phyloP scores from a whole-genome alignment of 2,329 filamentous ascomycete species.

The Neophaeococcomyces mojaviensis region DNA sequence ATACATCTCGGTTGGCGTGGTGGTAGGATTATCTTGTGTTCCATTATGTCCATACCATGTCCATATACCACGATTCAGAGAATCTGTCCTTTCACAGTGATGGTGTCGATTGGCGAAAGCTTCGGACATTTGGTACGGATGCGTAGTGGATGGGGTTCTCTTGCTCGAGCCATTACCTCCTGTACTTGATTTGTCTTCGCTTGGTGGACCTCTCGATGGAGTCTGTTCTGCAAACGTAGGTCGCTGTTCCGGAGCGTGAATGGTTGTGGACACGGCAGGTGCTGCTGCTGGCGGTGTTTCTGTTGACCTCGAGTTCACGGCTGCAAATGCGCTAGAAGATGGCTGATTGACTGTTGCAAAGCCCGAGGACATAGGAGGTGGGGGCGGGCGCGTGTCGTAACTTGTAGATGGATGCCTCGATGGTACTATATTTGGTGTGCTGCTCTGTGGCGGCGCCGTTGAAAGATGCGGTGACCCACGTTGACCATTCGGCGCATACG shows the following conservation, averaged over 20 bases:
- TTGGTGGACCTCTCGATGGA: conserved; percentile 2
- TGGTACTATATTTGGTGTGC: conserved; percentile 9
- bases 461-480: conserved; percentile 14
- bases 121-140: conserved; percentile 24
- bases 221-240: conserved; percentile 8
- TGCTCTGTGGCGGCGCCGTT: conserved; percentile 11
- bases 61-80: conserved; percentile 23
- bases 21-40: conserved; percentile 19
- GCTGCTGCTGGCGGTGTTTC: conserved; percentile 12
- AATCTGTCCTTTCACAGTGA: conserved; percentile 23
- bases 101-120: conserved; percentile 24
- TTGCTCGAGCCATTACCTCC: conserved; percentile 10
- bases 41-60: conserved; percentile 21
- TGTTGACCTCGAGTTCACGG: conserved; percentile 18
- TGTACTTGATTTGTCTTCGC: conserved; percentile 6
- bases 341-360: conserved; percentile 23
- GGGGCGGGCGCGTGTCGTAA: conserved; percentile 22
- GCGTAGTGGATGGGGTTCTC: conserved; percentile 22
- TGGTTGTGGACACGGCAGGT: neutral
- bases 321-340: conserved; percentile 17
- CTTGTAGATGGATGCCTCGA: conserved; percentile 15
- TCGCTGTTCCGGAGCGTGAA: conserved; percentile 6
- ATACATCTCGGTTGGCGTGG: conserved; percentile 21
- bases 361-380: conserved; percentile 14
- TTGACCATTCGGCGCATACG: conserved; percentile 9